phyloP scores from a whole-genome alignment of 257 asterid species.

The Solanum raphanifolium region DNA sequence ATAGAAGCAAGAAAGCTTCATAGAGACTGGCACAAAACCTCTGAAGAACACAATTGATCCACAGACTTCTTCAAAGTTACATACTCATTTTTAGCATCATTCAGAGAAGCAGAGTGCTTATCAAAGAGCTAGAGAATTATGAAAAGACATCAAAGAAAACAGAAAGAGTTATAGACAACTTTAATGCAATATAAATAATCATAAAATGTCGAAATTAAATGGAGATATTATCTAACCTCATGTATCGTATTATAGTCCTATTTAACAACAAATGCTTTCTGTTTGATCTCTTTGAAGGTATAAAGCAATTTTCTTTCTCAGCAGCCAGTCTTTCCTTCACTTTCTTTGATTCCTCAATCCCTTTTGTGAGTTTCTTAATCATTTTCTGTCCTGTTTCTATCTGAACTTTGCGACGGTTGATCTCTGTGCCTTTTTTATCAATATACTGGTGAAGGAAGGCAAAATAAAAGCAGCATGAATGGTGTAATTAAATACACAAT shows the following conservation, averaged over 20 bases:
- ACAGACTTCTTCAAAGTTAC: conserved; percentile 66
- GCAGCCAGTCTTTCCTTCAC: conserved; percentile 56
- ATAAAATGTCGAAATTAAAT: neutral
- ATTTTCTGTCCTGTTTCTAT: conserved; percentile 71
- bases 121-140: conserved; percentile 36
- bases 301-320: conserved; percentile 44
- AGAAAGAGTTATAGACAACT: neutral
- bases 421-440: conserved; percentile 56
- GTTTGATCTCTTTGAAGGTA: conserved; percentile 63
- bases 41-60: conserved; percentile 70
- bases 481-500: neutral
- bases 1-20: neutral
- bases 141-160: neutral
- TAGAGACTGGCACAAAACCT: conserved; percentile 30
- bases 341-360: conserved; percentile 63
- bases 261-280: conserved; percentile 73
- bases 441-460: conserved; percentile 41
- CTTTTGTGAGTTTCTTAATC: conserved; percentile 55
- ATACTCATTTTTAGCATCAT: conserved; percentile 59
- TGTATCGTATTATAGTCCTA: conserved; percentile 64
- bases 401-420: conserved; percentile 69
- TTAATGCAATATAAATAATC: neutral
- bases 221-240: conserved; percentile 30
- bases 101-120: conserved; percentile 54
- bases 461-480: neutral